phyloP scores from a whole-genome alignment of 176 grass and related monocot species.

The Alopecurus myosuroides region DNA sequence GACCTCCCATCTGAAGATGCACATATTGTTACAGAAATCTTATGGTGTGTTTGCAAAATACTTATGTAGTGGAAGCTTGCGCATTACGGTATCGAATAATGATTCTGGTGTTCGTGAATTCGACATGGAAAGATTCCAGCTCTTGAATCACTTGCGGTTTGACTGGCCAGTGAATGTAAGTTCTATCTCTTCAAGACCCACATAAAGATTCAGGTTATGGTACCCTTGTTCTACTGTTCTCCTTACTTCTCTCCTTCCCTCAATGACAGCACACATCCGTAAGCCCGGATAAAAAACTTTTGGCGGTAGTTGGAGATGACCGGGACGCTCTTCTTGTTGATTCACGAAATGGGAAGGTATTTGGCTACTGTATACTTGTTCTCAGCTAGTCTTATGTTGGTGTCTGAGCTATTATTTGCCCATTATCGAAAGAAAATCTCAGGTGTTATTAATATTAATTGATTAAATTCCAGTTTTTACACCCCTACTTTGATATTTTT shows the following conservation, averaged over 20 bases:
- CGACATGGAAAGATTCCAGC: conserved; percentile 80
- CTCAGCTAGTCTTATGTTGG: background rate
- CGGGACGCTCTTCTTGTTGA: conserved; percentile 57
- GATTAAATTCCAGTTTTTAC: too few relatives aligned
- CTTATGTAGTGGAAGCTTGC: conserved; percentile 61
- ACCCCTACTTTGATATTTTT: too few relatives aligned
- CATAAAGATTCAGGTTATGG: background rate
- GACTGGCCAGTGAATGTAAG: conserved; percentile 95
- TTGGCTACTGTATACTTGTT: background rate
- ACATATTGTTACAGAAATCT: conserved; percentile 21
- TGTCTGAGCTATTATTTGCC: background rate
- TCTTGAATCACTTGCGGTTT: conserved; percentile 72
- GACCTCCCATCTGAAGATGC: background rate
- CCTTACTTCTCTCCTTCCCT: conserved; percentile 2
- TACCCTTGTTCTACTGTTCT: background rate
- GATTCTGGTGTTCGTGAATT: conserved; percentile 80
- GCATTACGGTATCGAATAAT: conserved; percentile 76
- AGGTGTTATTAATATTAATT: background rate
- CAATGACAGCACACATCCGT: conserved; percentile 64
- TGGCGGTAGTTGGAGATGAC: conserved; percentile 73
- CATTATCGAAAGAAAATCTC: background rate
- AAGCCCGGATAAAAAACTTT: conserved; percentile 67
- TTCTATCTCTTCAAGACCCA: background rate
- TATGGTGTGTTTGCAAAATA: conserved; percentile 17
- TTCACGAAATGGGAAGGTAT: conserved; percentile 85